phyloP scores from a whole-genome alignment of 2,329 filamentous ascomycete species.

The Aspergillus carbonarius region DNA sequence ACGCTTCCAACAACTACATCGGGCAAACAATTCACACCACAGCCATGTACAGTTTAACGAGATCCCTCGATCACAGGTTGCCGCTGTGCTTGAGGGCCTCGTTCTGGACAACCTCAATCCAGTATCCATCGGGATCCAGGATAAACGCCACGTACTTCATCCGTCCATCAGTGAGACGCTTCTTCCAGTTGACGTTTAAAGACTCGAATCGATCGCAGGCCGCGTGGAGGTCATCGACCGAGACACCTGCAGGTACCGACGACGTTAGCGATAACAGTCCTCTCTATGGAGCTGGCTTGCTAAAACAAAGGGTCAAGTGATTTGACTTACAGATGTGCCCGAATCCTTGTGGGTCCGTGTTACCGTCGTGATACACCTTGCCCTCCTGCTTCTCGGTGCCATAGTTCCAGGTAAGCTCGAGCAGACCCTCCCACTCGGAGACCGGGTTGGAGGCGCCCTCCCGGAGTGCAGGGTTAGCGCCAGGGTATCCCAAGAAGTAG shows the following conservation, averaged over 20 bases:
- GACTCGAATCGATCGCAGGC: slow-evolving; percentile 85
- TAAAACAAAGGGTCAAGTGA: background rate
- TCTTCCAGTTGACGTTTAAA: slow-evolving; percentile 85
- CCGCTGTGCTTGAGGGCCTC: slow-evolving; percentile 43
- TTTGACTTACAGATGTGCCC: slow-evolving; percentile 76
- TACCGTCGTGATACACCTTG: slow-evolving; percentile 89
- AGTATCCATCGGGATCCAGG: slow-evolving; percentile 83
- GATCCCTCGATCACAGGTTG: slow-evolving; percentile 36
- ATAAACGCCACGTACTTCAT: slow-evolving; percentile 96
- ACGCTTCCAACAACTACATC: background rate
- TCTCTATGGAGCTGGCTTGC: background rate
- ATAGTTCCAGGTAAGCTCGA: slow-evolving; percentile 86
- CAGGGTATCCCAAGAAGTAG: slow-evolving; percentile 85
- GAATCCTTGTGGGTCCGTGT: slow-evolving; percentile 87
- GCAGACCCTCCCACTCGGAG: slow-evolving; percentile 72
- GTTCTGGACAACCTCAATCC: slow-evolving; percentile 76
- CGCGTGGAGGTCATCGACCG: slow-evolving; percentile 83
- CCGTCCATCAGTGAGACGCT: slow-evolving; percentile 81
- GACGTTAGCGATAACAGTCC: background rate
- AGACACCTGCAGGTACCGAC: slow-evolving; percentile 55
- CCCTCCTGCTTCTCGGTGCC: slow-evolving; percentile 74
- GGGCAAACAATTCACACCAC: background rate
- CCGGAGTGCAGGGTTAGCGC: slow-evolving; percentile 53
- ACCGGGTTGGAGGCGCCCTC: slow-evolving; percentile 55
- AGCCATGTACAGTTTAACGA: too few species aligned